phyloP scores from a whole-genome alignment of 345 rosid species.

The Carallia brachiata region DNA sequence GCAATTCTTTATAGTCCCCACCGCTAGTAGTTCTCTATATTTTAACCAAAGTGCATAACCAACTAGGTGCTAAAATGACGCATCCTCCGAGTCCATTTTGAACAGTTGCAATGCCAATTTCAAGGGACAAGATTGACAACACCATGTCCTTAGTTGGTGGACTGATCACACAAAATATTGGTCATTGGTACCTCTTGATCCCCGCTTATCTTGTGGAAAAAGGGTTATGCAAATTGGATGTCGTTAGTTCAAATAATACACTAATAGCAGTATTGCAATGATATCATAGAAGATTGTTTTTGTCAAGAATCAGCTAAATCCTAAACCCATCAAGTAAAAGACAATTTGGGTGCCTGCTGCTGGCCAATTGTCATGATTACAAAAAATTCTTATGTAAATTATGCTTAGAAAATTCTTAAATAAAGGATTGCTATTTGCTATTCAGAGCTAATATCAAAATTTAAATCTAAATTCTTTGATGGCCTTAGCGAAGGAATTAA shows the following conservation, averaged over 20 bases:
- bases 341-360: no score
- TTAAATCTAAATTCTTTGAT: neutral
- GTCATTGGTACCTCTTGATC: neutral
- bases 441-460: neutral
- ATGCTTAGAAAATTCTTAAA: no score
- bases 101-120: neutral
- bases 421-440: no score
- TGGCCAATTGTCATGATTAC: no score
- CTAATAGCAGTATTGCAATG: no score
- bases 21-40: neutral
- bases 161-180: neutral
- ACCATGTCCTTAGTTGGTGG: neutral
- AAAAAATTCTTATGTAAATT: no score
- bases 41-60: neutral
- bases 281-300: no score
- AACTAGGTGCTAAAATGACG: neutral
- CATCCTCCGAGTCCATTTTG: neutral
- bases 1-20: neutral
- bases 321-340: no score
- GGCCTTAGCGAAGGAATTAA: neutral
- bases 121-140: neutral
- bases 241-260: no score
- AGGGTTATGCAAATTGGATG: no score
- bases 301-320: no score
- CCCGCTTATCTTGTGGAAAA: neutral